Evolutionary conservation across 495 filamentous ascomycete species (phyloP), one percentile per base, ranked within the genome.

Genomic region (Cenococcum geophilum): DNA sequence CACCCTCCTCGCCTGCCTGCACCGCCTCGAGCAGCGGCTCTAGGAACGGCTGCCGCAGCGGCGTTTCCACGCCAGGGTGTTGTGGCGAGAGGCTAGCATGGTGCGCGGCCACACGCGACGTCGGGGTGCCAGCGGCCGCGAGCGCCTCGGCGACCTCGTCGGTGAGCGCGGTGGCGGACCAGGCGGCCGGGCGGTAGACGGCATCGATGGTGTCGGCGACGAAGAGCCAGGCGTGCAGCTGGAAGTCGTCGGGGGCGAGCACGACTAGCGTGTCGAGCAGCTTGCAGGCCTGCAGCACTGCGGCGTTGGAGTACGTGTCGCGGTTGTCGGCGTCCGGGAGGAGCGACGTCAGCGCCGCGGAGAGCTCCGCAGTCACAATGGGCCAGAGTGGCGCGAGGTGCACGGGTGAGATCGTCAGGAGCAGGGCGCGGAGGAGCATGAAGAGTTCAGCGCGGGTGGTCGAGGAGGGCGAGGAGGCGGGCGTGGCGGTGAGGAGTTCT

Each of bases 191-290:
- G 16, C 87, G 83, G 69, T 97, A 97, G 22, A 97, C 90, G 1
- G 95, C 91, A 70, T 99, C 93, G 65, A 96, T 92, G 37, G 92
- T 97, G 71, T 99, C 95, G 5, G 91, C 92, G 23, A 97, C 84
- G 72, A 95, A 99, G 18, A 97, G 81, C 93, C 93, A 99, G 76
- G 96, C 90, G 57, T 91, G 82, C 42, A 96, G 79, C 71, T 97
- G 93, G 73, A 97, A 99, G 69, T 97, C 93, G 63, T 99, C 95
- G 0, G 91, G 93, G 4, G 86, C 86, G 18, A 89, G 77, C n/a
- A 89, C 82, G 25, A 99, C 77, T 5, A 99, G 76, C 22, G 86
- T 76, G 60, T 97, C 95, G 6, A 99, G 78, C 1, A 99, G 81
- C 70, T 97, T 97, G 72, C 89, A 95, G 1, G 90, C 92, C 71